phyloP scores from a whole-genome alignment of 148 eudicot genomes.

The Salicornia ramosissima region DNA sequence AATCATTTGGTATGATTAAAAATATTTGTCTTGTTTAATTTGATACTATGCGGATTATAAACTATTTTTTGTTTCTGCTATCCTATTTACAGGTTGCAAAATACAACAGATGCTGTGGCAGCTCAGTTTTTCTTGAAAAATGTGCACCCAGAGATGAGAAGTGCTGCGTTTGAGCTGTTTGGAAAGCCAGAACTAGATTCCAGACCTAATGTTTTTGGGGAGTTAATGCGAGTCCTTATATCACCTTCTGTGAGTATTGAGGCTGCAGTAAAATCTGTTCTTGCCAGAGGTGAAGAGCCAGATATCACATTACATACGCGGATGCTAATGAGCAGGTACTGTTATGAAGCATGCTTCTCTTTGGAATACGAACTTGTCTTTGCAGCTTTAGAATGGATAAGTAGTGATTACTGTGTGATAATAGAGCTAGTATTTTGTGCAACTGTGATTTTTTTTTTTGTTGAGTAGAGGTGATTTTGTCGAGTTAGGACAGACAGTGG shows the following conservation, averaged over 20 bases:
- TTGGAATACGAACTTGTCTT: neutral
- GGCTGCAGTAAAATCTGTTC: slow-evolving; percentile 68
- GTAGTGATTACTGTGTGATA: neutral
- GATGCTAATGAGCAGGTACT: slow-evolving; percentile 86
- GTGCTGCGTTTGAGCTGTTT: slow-evolving; percentile 61
- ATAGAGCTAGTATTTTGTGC: neutral
- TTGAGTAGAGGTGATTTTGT: neutral
- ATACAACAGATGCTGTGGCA: slow-evolving; percentile 91
- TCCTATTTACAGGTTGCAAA: slow-evolving; percentile 61
- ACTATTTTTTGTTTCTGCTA: neutral
- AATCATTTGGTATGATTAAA: slow-evolving; percentile 65
- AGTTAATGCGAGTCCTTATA: slow-evolving; percentile 71
- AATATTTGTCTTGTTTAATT: neutral
- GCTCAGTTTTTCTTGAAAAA: slow-evolving; percentile 93
- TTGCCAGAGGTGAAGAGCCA: slow-evolving; percentile 51
- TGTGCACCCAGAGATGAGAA: slow-evolving; percentile 60
- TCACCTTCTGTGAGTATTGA: slow-evolving; percentile 68
- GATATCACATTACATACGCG: slow-evolving; percentile 83
- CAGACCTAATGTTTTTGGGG: slow-evolving; percentile 86
- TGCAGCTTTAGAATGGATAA: neutral
- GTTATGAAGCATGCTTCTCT: neutral
- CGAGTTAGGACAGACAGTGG: too few relatives aligned
- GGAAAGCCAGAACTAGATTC: slow-evolving; percentile 56
- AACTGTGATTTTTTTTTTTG: neutral
- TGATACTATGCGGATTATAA: neutral